Conservation (phyloP, 2,329 filamentous ascomycete genomes). For the Beauveria rudraprayagi region DNA sequence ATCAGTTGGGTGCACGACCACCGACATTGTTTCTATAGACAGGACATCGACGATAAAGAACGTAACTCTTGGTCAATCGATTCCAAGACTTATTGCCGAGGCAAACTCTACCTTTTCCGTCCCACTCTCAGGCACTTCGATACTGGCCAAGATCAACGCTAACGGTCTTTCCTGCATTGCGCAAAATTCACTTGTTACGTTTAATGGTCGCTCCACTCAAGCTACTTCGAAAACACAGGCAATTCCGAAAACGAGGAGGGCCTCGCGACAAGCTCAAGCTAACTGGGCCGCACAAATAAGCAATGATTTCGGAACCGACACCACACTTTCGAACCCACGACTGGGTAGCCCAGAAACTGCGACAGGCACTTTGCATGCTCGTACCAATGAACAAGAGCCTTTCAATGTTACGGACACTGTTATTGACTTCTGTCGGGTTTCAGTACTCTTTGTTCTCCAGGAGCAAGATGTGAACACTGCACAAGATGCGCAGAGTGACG, state of each 20-base stretch:
- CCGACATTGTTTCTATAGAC: conserved; percentile 34
- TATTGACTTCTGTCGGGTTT: conserved; percentile 56
- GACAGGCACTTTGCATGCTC: background rate
- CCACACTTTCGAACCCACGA: background rate
- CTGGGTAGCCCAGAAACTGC: background rate
- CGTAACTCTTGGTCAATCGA: conserved; percentile 72
- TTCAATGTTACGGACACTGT: conserved; percentile 48
- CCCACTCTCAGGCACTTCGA: conserved; percentile 58
- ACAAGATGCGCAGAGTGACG: conserved; percentile 41
- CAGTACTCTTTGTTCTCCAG: conserved; percentile 55
- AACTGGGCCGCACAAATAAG: background rate
- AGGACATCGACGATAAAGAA: conserved; percentile 40
- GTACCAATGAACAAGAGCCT: background rate
- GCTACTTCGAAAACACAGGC: conserved; percentile 17
- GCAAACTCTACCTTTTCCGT: conserved; percentile 65
- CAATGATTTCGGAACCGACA: background rate
- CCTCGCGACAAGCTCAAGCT: background rate
- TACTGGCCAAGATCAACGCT: conserved; percentile 69
- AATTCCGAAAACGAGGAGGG: background rate
- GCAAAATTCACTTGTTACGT: conserved; percentile 83
- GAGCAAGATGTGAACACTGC: conserved; percentile 42
- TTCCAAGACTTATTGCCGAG: conserved; percentile 64
- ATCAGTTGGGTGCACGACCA: conserved; percentile 45
- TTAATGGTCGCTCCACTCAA: conserved; percentile 50
- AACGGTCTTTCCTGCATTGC: conserved; percentile 71